phyloP scores from a whole-genome alignment of 176 grass and related monocot species.

The Oryza coarctata region DNA sequence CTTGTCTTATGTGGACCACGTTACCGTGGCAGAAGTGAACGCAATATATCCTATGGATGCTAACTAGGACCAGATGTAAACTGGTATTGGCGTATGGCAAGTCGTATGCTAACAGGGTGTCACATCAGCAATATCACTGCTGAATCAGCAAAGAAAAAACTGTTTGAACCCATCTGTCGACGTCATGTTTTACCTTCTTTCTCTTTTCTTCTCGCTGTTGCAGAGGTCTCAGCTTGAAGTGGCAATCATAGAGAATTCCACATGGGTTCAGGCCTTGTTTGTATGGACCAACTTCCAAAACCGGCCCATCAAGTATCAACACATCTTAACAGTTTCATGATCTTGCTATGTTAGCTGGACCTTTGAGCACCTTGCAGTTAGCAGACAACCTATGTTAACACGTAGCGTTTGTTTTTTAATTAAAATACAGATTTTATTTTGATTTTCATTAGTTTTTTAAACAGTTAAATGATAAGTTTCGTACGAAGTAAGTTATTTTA shows the following conservation, averaged over 20 bases:
- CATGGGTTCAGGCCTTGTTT: neutral
- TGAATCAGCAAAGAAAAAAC: neutral
- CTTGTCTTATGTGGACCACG: no score
- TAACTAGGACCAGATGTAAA: neutral
- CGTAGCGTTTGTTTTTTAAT: no score
- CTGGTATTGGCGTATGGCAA: neutral
- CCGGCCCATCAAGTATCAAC: neutral
- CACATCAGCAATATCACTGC: neutral
- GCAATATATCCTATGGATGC: no score
- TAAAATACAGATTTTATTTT: no score
- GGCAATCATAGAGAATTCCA: neutral
- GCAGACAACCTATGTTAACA: no score
- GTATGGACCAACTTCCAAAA: neutral
- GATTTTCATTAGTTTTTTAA: no score
- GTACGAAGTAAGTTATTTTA: no score
- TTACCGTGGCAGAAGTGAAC: no score
- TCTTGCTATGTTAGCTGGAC: no score
- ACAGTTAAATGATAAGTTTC: no score
- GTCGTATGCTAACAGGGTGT: neutral
- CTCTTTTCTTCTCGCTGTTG: neutral
- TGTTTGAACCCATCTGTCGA: neutral
- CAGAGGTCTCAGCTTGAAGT: neutral
- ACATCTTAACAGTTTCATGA: neutral
- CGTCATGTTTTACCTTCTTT: neutral
- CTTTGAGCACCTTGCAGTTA: no score